Evolutionary conservation across 306 rosid genomes (phyloP), one percentile per base, ranked within the genome.

Genomic region (Pterocarpus santalinus): DNA sequence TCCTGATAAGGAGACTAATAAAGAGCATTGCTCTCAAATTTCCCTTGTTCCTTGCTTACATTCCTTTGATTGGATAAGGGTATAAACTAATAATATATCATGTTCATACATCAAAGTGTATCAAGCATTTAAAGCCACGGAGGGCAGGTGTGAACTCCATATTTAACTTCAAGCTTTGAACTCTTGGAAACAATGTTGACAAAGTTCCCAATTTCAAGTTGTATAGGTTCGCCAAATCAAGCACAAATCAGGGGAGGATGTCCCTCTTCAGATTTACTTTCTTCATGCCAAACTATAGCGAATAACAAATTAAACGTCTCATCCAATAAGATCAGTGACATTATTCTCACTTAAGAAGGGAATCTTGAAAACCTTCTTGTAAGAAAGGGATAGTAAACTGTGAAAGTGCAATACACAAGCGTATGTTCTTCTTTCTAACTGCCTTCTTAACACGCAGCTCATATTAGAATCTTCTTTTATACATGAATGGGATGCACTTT

Each of bases 381-480:
- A 16, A 43, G 4, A 17, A 67, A 39, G 32, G 70, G 15, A 30
- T 65, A 15, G 14, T 65, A 28, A 10, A 34, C 46, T 69, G 22
- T 46, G 28, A 22, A 22, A 22, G 28, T 22, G 28, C 28, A 22
- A 22, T 22, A 22, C 28, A 22, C 28, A 22, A 22, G 28, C 28
- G 28, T 22, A 22, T 22, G 1, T 22, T 22, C 28, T 22, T 22
- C 28, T 44, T 30, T 46, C 3, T 14, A 33, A 12, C 33, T 28
- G 1, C 17, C 16, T 46, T 47, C 17, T 53, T 5, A 8, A 2
- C 7, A 7, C 6, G 3, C 61, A 69, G 0, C 63, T 22, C 51
- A 52, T 13, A 22, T 43, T 4, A 77, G 51, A 76, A 65, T 77
- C 56, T 41, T 53, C 38, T 67, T 36, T 65, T 55, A 35, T 36